phyloP scores from a whole-genome alignment of 805 yeast species.

The Naumovozyma castellii region DNA sequence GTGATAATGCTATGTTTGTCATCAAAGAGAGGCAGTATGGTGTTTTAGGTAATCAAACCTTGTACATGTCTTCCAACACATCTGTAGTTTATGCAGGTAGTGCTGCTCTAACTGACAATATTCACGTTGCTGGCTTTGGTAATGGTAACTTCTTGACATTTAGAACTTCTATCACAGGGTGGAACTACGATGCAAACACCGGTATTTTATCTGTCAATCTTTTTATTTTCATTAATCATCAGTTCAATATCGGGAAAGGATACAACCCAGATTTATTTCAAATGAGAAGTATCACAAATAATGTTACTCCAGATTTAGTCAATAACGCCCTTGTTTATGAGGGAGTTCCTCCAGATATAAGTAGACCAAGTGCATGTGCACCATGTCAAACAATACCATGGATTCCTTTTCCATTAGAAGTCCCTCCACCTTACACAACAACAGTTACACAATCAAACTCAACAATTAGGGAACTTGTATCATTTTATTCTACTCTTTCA shows the following conservation, averaged over 20 bases:
- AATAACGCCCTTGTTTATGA: constrained; percentile 5
- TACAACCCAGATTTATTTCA: constrained; percentile 4
- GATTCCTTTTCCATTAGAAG: constrained; percentile 3
- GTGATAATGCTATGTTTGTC: constrained; percentile 5
- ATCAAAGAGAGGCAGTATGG: constrained; percentile 2
- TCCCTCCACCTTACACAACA: constrained; percentile 1
- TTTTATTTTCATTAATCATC: constrained; percentile 3
- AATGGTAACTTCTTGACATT: constrained; percentile 6
- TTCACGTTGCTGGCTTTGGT: constrained; percentile 8
- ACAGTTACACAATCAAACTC: background rate
- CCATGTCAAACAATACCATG: constrained; percentile 5
- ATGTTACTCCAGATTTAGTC: constrained; percentile 3
- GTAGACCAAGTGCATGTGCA: constrained; percentile 3
- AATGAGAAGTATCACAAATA: constrained; percentile 1
- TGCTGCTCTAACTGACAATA: constrained; percentile 5
- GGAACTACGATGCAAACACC: constrained; percentile 5
- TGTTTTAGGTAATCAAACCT: constrained; percentile 6
- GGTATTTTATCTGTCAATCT: constrained; percentile 8
- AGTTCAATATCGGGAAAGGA: constrained; percentile 9
- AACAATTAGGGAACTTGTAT: constrained; percentile 1
- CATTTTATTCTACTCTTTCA: constrained; percentile 1
- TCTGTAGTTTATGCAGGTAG: constrained; percentile 7
- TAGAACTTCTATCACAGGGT: constrained; percentile 3
- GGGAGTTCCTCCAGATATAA: constrained; percentile 2
- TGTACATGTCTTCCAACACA: constrained; percentile 7